phyloP scores from a whole-genome alignment of 208 protist genomes.

The Tritrichomonas musculus region DNA sequence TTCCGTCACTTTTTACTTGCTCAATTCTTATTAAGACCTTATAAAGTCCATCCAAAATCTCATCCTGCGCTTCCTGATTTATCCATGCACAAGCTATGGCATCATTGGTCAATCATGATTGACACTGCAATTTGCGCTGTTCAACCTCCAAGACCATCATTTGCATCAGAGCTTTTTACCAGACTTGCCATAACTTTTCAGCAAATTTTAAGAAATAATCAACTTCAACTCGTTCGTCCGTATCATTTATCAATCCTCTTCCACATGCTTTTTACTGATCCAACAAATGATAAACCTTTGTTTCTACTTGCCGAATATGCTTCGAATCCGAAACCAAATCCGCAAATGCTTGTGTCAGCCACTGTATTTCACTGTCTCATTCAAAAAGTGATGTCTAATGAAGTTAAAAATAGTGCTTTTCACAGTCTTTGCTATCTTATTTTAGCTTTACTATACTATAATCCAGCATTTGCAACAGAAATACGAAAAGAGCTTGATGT shows the following conservation, averaged over 20 bases:
- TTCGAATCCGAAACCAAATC: background rate
- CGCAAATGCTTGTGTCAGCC: background rate
- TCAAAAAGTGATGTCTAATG: background rate
- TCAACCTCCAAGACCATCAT: background rate
- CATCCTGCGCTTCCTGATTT: slow-evolving; percentile 2
- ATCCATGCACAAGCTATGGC: slow-evolving; percentile 18
- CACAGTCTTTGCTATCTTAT: background rate
- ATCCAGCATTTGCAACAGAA: background rate
- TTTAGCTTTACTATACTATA: background rate
- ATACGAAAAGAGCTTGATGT: background rate
- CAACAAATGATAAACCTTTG: background rate
- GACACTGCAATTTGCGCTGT: background rate
- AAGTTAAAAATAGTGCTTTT: background rate
- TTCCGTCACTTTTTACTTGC: slow-evolving; percentile 11
- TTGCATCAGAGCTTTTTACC: background rate
- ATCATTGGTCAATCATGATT: background rate
- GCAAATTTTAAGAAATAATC: background rate
- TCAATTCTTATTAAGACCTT: background rate
- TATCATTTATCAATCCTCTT: slow-evolving; percentile 10
- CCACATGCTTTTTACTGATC: background rate
- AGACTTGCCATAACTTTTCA: background rate
- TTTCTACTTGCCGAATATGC: background rate
- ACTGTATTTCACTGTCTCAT: background rate
- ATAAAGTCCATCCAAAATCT: background rate
- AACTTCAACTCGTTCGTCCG: background rate